Conservation (phyloP, 164 flowering plant species). For the Chloranthus sessilifolius region DNA sequence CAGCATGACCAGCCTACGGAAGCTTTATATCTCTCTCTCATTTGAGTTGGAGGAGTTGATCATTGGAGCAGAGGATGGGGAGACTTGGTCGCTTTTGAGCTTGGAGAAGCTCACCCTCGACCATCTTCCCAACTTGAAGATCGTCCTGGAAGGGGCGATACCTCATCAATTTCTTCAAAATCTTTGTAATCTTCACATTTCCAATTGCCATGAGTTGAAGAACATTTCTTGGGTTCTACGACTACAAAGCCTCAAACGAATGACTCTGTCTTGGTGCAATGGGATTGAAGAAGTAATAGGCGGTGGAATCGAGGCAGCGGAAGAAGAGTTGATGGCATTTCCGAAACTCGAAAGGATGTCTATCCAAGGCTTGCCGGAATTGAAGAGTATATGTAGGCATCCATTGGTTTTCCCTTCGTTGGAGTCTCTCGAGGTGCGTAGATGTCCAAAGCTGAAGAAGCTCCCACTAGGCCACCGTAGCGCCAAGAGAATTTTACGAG, state of each 20-base stretch:
- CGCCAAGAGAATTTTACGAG: not conserved
- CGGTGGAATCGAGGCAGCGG: not conserved
- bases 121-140: not conserved
- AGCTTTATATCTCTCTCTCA: not conserved
- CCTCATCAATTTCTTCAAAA: not conserved
- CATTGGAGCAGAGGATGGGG: slow-evolving; percentile 1
- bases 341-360: not conserved
- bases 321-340: not conserved
- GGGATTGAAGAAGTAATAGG: slow-evolving; percentile 11
- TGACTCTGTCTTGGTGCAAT: not conserved
- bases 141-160: not conserved
- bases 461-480: slow-evolving; percentile 9
- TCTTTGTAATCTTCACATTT: not conserved
- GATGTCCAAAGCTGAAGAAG: slow-evolving; percentile 10
- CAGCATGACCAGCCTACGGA: not conserved
- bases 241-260: not conserved
- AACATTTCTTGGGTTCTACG: slow-evolving; percentile 9
- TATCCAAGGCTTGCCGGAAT: not conserved
- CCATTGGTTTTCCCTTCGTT: slow-evolving; percentile 10
- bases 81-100: not conserved
- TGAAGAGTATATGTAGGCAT: slow-evolving; percentile 11
- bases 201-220: slow-evolving; percentile 7
- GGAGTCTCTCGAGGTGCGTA: not conserved
- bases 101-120: not conserved
- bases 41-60: slow-evolving; percentile 6